Percentiles rank a stretch among this genome's conserved stretches.
These are phyloP conservation scores for Plantago coronopus DNA, from an alignment of 305 asterid genomes.

Conservation along the genomic window DNA sequence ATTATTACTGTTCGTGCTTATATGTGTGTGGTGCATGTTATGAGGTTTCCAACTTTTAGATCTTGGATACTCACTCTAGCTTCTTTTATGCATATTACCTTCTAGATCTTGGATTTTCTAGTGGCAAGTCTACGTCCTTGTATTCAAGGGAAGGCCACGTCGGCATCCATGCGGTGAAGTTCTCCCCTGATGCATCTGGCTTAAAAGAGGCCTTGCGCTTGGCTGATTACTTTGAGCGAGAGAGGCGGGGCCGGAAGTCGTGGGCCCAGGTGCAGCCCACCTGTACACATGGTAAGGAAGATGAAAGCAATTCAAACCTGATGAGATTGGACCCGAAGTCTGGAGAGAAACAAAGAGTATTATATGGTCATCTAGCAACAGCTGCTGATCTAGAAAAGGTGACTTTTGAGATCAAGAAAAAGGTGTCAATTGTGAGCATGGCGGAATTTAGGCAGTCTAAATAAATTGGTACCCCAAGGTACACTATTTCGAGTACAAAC, in stretches of 20 bases:
- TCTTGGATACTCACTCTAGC: constrained; percentile 19
- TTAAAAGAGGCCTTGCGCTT: constrained; percentile 65
- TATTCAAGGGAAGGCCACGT: constrained; percentile 79
- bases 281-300: constrained; percentile 51
- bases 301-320: constrained; percentile 68
- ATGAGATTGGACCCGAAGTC: constrained; percentile 54
- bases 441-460: constrained; percentile 41
- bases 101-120: constrained; percentile 68
- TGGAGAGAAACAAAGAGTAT: constrained; percentile 58
- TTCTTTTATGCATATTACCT: constrained; percentile 24
- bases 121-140: constrained; percentile 82
- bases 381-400: constrained; percentile 70
- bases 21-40: not conserved
- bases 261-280: constrained; percentile 70
- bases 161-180: constrained; percentile 70
- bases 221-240: constrained; percentile 63
- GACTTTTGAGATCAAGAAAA: constrained; percentile 72
- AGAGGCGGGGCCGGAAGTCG: constrained; percentile 53
- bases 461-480: constrained; percentile 11
- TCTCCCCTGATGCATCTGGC: constrained; percentile 63
- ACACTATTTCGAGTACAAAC: not conserved
- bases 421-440: constrained; percentile 55
- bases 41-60: constrained; percentile 3
- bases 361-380: constrained; percentile 85
- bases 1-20: not conserved